Evolutionary conservation across 2,329 filamentous ascomycete species (phyloP).

Genomic region (Fusarium sarcochroum): DNA sequence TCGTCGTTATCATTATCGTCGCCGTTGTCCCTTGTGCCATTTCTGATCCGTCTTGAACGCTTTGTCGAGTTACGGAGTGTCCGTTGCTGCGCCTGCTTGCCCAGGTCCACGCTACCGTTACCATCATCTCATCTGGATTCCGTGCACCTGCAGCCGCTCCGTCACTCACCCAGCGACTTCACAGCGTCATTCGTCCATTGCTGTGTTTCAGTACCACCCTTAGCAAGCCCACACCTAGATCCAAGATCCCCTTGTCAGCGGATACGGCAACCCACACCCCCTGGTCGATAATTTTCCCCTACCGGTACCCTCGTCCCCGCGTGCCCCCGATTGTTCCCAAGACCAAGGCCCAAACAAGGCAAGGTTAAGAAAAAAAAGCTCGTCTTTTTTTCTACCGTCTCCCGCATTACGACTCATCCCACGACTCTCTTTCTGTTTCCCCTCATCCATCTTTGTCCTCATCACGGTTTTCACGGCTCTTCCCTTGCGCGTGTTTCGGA

Average conservation of each 20-base stretch:
- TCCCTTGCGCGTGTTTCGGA: slow-evolving; percentile 64
- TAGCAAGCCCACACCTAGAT: slow-evolving; percentile 48
- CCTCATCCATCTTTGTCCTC: slow-evolving; percentile 52
- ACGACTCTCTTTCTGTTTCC: slow-evolving; percentile 54
- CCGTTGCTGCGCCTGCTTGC: slow-evolving; percentile 45
- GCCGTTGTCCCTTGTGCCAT: slow-evolving; percentile 38
- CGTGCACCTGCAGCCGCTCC: slow-evolving; percentile 47
- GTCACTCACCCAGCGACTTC: slow-evolving; percentile 45
- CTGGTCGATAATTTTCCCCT: slow-evolving; percentile 52
- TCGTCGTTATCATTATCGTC: slow-evolving; percentile 19
- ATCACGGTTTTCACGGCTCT: slow-evolving; percentile 60
- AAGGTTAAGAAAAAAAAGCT: slow-evolving; percentile 55
- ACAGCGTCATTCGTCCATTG: slow-evolving; percentile 49
- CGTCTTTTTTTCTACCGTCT: slow-evolving; percentile 52
- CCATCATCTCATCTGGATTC: slow-evolving; percentile 48
- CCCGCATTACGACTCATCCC: slow-evolving; percentile 53
- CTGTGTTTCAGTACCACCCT: slow-evolving; percentile 51
- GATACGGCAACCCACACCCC: slow-evolving; percentile 51
- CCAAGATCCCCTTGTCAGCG: slow-evolving; percentile 52
- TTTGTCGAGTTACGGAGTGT: slow-evolving; percentile 44
- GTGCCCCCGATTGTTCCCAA: slow-evolving; percentile 51
- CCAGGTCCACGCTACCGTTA: slow-evolving; percentile 45
- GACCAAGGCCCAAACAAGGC: slow-evolving; percentile 51
- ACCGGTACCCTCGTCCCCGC: slow-evolving; percentile 53
- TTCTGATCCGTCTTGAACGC: slow-evolving; percentile 36